A percentile compares a stretch with the other conserved stretches of the same genome.
Conservation (phyloP, 441 rosid species). For the Brassica balearica region DNA sequence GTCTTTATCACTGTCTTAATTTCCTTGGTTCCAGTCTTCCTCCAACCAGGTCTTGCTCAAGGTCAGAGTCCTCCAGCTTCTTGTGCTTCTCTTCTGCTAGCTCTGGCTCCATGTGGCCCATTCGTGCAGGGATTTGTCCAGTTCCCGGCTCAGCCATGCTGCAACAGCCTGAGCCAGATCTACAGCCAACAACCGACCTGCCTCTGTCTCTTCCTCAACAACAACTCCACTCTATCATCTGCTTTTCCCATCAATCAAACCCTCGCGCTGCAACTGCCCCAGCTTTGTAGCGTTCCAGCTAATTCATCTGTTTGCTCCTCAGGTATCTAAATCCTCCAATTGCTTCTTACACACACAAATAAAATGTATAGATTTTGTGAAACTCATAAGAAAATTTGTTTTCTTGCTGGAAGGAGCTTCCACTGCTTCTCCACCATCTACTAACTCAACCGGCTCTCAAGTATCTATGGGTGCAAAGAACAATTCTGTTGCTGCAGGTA, state of each 20-base stretch:
- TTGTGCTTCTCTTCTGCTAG: background rate
- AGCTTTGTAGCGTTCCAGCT: background rate
- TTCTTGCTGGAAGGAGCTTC: conserved; percentile 42
- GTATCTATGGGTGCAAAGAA: conserved; percentile 50
- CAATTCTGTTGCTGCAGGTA: conserved; percentile 60
- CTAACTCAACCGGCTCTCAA: conserved; percentile 51
- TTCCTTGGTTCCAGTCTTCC: background rate
- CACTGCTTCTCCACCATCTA: conserved; percentile 37
- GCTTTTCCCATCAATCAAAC: conserved; percentile 9
- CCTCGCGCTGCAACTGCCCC: background rate
- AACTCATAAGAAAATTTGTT: background rate
- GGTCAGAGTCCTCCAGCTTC: conserved; percentile 3
- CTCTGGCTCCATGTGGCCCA: conserved; percentile 4
- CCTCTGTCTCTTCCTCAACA: conserved; percentile 5
- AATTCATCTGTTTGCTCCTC: background rate
- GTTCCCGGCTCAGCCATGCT: conserved; percentile 13
- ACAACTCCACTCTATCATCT: background rate
- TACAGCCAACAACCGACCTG: conserved; percentile 14
- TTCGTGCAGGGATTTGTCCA: conserved; percentile 8
- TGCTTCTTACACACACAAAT: background rate
- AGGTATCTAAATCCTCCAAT: background rate
- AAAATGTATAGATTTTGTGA: background rate
- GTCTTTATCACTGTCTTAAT: background rate
- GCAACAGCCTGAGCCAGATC: conserved; percentile 2
- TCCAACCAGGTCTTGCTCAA: conserved; percentile 8